These are phyloP conservation scores for Auriculariales sp. DNA, from an alignment of 768 basidiomycete genomes.

Conservation along the genomic window DNA sequence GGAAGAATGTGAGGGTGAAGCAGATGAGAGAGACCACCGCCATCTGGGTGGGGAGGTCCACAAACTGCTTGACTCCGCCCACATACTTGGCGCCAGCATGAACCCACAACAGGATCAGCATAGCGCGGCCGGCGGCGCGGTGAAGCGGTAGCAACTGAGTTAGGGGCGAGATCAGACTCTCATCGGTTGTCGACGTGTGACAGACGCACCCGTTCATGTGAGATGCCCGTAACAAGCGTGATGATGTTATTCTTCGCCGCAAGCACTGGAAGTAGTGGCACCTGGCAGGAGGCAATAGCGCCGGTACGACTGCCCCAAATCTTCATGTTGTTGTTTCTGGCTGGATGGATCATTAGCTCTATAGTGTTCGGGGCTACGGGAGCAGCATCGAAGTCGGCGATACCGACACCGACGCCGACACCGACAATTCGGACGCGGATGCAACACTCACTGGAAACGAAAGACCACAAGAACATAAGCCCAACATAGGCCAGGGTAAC, in stretches of 20 bases:
- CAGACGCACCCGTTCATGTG: constrained; percentile 7
- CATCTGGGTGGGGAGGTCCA: neutral
- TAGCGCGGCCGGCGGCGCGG: constrained; percentile 5
- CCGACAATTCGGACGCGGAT: neutral
- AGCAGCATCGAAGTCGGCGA: no score
- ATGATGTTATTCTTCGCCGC: constrained; percentile 22
- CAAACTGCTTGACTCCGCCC: neutral
- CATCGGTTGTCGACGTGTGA: neutral
- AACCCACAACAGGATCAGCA: constrained; percentile 5
- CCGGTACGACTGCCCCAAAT: constrained; percentile 5
- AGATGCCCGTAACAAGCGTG: constrained; percentile 7
- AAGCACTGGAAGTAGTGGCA: constrained; percentile 18
- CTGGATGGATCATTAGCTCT: neutral
- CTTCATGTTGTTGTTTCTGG: neutral
- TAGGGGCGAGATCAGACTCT: neutral
- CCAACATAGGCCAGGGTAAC: neutral
- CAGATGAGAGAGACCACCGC: neutral
- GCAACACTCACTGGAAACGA: neutral
- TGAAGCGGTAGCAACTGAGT: constrained; percentile 7
- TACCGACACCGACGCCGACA: neutral
- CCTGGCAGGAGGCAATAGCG: constrained; percentile 8
- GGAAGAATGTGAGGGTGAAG: constrained; percentile 1
- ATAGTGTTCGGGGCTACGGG: no score
- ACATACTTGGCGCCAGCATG: constrained; percentile 3
- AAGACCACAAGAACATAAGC: neutral